Percentiles rank a stretch among this genome's conserved stretches.
phyloP scores from a whole-genome alignment of 805 yeast species.

The Yamadazyma ubonensis region DNA sequence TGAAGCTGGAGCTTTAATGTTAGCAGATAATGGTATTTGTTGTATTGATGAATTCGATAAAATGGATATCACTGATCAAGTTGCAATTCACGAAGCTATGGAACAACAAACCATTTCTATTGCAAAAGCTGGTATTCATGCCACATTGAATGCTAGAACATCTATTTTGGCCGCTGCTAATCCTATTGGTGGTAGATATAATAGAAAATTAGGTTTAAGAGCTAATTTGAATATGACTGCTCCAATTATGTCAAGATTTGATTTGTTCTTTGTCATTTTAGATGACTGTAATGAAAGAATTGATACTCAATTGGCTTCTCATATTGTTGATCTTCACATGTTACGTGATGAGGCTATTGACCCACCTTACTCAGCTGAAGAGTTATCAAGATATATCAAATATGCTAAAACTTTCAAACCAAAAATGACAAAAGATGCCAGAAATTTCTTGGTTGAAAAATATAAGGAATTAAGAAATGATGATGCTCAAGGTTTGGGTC shows the following conservation, averaged over 20 bases:
- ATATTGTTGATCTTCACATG: constrained; percentile 92
- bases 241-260: constrained; percentile 98
- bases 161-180: constrained; percentile 98
- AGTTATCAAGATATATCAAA: constrained; percentile 80
- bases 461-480: constrained; percentile 85
- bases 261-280: constrained; percentile 86
- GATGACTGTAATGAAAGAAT: constrained; percentile 92
- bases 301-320: constrained; percentile 87
- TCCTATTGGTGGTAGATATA: constrained; percentile 96
- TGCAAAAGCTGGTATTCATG: constrained; percentile 98
- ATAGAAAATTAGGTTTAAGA: constrained; percentile 77
- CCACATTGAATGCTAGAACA: constrained; percentile 94
- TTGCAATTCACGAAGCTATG: constrained; percentile 99
- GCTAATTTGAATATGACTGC: constrained; percentile 94
- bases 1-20: constrained; percentile 98
- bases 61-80: constrained; percentile 94
- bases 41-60: constrained; percentile 98
- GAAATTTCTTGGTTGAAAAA: constrained; percentile 69
- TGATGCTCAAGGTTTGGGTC: constrained; percentile 85
- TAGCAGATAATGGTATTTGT: constrained; percentile 98
- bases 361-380: constrained; percentile 88
- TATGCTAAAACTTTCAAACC: constrained; percentile 95
- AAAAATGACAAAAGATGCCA: constrained; percentile 74
- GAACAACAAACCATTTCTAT: constrained; percentile 98
- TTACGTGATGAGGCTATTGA: constrained; percentile 83